Evolutionary conservation across 108 stramenopile species (phyloP), one percentile per base, ranked within the genome.

Genomic region (Bacterosira constricta): DNA sequence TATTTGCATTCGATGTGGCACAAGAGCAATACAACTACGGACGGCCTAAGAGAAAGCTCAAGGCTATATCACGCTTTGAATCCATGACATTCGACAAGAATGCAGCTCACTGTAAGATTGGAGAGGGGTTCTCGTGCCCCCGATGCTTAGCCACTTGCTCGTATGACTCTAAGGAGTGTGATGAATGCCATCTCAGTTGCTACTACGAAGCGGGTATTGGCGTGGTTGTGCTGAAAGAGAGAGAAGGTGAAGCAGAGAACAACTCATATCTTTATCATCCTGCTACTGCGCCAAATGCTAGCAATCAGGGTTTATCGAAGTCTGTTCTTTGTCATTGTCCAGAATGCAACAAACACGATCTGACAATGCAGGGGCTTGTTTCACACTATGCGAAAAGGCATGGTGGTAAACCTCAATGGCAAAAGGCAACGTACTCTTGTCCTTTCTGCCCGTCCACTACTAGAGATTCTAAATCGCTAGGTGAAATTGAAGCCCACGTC

Each of bases 251-350:
- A 47, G 4, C 46, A 2, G 46, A 18, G 4, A 18, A 3, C 6
- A 47, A 18, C 23, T 3, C 41, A 6, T 15, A 41, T 26, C 38
- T 41, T 37, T 41, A 41, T 23, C 27, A 20, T 8, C 11, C n/a
- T 20, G 9, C 15, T 8, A 8, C n/a, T 20, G 9, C 15, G 38
- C 26, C 26, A 8, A 7, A 45, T 30, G 41, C 18, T 62, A 32
- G 61, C 51, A 32, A 37, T 21, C 46, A 47, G n/a, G 6, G 21
- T 3, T 18, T 18, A 32, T 57, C 41, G 17, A 47, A 66, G 75
- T 55, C 53, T 25, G 18, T 57, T 77, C 27, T 77, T n/a, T 77
- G 75, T 39, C 66, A 77, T 51, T 77, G 75, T 37, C 57, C 61
- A 29, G 38, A 63, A 31, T 77, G 75, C 21, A 61, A 69, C 17